Evolutionary conservation across 371 early-diverging fungal genomes (phyloP), one percentile per base, ranked within the genome.

Genomic region (Saksenaea vasiformis): DNA sequence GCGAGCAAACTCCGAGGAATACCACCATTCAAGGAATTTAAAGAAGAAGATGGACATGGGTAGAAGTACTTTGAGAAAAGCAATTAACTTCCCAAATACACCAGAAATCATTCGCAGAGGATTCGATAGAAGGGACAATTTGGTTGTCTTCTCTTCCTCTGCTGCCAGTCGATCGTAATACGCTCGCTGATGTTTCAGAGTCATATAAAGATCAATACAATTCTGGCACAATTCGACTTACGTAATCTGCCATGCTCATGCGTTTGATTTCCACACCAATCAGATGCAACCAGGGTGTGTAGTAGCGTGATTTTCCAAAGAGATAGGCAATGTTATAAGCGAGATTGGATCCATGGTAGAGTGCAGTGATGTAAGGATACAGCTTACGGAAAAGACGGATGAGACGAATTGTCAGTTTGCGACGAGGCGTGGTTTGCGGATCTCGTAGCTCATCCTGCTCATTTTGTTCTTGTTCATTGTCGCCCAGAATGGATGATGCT

Each of bases 11-110:
- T 92, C 93, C 10, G 93, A 90, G 8, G 89, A 82, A 68, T 94
- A 93, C 95, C 96, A 95, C 96, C 97, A 96, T 75, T 96, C 96
- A 67, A 95, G 69, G 65, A 97, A 97, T 64, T 91, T 92, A 83
- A 90, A 94, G 65, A 94, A 90, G 80, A 96, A 94, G 43, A 97
- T 91, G 0, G 93, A 89, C 85, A 93, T 85, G 28, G 96, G 97
- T 58, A 97, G 71, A 8, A 90, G 65, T 3, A 88, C 83, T 64
- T 92, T 90, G 37, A 94, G 81, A 60, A 87, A 79, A 47, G 91
- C 90, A 36, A 94, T 76, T 0, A 86, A 83, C 57, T 84, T 81
- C 11, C 80, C 61, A n/a, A 88, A 68, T 1, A 84, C 61, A 13
- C 67, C 65, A 0, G 73, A 56, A 28, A 69, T 17, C 14, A 65